Evolutionary conservation across 805 yeast genomes (phyloP), one percentile per base, ranked within the genome.

Genomic region (Candida xyloterini): DNA sequence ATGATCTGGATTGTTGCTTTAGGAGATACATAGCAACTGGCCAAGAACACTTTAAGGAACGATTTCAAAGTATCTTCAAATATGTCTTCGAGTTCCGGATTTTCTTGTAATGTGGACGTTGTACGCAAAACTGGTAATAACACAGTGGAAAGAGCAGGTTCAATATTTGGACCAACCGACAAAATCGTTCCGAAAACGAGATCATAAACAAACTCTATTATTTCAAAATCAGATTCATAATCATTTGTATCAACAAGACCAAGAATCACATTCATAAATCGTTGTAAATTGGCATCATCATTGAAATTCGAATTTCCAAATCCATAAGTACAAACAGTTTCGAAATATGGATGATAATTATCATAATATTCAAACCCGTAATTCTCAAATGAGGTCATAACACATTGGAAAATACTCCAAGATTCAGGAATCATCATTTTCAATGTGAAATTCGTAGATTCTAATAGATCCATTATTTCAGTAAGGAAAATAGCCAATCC

Each of bases 381-480:
- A 24, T 71, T 69, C 41, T 74, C 74, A 51, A 76, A 75, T 4
- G 76, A 61, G 7, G 64, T 66, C 33, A 74, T 56, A 40, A 70
- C 67, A 15, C 60, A 48, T 31, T 67, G 60, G 50, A 63, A 74
- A 13, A 74, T 51, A 10, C 53, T 59, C 79, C 79, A 74, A 51
- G 71, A 59, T 28, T 62, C 61, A 7, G 76, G 73, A 30, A 71
- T 66, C 28, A 63, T 51, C 14, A 47, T 43, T 43, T 68, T 65
- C 13, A 81, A 77, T 15, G 86, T 76, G 46, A 79, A 76, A 50
- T 79, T 79, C 38, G 81, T 82, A 34, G 86, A 78, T 55, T 76
- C 81, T 35, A 73, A 60, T 31, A 93, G 68, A 45, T 86, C 95
- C 57, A 88, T 76, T 30, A 78, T 70, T 57, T 88, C 96, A 27